phyloP scores from a whole-genome alignment of 192 early-diverging fungal genomes.

The Backusella tuberculispora region DNA sequence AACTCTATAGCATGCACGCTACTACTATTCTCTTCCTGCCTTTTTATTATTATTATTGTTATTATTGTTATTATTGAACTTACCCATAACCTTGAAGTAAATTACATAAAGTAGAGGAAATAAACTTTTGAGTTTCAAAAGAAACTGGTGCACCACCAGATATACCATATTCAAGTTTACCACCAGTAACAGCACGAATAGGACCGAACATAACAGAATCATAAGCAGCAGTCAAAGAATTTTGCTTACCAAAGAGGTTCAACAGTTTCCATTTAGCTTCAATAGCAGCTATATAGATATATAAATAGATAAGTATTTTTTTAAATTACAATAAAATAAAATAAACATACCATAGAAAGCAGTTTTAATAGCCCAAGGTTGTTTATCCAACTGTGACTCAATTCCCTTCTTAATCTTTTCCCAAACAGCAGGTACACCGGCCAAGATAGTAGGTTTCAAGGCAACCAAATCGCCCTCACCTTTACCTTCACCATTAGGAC shows the following conservation, averaged over 20 bases:
- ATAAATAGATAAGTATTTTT: neutral
- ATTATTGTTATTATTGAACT: neutral
- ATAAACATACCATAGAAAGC: conserved; percentile 54
- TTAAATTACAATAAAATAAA: neutral
- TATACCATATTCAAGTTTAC: conserved; percentile 60
- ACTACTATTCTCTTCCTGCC: neutral
- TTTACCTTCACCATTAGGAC: conserved; percentile 43
- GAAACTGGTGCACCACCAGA: conserved; percentile 79
- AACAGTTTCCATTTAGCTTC: conserved; percentile 56
- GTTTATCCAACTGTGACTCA: conserved; percentile 54
- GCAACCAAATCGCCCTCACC: conserved; percentile 70
- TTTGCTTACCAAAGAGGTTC: conserved; percentile 49
- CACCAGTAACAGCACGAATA: conserved; percentile 67
- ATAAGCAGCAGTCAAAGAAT: conserved; percentile 54
- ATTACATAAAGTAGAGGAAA: conserved; percentile 64
- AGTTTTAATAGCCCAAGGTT: conserved; percentile 38
- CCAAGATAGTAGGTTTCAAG: conserved; percentile 74
- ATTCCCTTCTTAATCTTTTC: conserved; percentile 87
- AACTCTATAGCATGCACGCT: neutral
- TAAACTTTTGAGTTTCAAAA: conserved; percentile 74
- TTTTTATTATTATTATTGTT: neutral
- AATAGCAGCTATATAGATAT: conserved; percentile 45
- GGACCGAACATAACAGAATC: conserved; percentile 64
- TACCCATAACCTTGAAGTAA: conserved; percentile 74
- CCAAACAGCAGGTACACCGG: conserved; percentile 89